phyloP scores from a whole-genome alignment of 306 rosid species.

The Malus sieversii region DNA sequence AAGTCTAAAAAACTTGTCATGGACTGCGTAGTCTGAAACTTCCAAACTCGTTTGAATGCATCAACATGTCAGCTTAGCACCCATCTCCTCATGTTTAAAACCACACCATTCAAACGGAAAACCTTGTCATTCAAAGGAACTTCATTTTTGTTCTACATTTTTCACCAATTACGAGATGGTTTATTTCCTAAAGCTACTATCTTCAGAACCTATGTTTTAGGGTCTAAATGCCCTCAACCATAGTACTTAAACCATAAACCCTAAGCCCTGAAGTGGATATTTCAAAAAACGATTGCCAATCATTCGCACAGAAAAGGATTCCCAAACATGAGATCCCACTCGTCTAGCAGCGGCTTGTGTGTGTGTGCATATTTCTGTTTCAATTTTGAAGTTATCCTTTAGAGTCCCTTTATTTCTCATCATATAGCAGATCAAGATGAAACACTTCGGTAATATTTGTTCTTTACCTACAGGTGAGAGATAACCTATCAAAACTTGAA shows the following conservation, averaged over 20 bases:
- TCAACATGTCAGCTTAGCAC: too few species aligned
- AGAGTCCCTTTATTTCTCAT: neutral
- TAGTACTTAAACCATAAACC: neutral
- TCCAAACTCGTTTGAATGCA: too few species aligned
- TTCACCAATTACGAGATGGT: neutral
- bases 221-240: neutral
- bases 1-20: neutral
- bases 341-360: neutral
- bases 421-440: neutral
- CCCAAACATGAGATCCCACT: neutral
- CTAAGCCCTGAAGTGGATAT: neutral
- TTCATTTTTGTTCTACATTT: neutral
- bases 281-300: neutral
- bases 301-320: neutral
- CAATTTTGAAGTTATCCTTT: neutral
- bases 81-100: neutral
- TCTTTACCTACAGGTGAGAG: neutral
- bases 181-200: neutral
- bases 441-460: neutral
- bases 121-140: neutral
- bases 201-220: neutral
- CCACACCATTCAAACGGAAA: neutral
- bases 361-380: neutral
- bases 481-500: neutral
- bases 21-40: too few species aligned